Evolutionary conservation across 495 filamentous ascomycete species (phyloP).

Genomic region (Annulohypoxylon stygium): DNA sequence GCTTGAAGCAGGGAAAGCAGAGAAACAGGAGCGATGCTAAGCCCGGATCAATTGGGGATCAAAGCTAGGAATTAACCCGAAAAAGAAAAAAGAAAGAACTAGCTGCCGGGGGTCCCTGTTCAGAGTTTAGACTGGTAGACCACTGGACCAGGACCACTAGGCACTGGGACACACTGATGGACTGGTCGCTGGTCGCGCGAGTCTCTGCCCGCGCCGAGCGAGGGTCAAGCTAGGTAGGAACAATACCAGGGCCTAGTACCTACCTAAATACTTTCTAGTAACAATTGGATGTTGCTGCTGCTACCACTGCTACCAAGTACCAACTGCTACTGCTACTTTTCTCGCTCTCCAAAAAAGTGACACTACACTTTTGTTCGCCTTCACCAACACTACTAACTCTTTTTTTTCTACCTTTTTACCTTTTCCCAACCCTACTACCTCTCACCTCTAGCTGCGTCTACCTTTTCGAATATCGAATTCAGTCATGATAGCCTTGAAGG

Average conservation of each 20-base stretch:
- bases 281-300: slow-evolving; percentile 38
- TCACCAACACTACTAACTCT: slow-evolving; percentile 33
- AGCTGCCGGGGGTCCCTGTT: slow-evolving; percentile 32
- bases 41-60: slow-evolving; percentile 44
- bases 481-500: slow-evolving; percentile 49
- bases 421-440: slow-evolving; percentile 36
- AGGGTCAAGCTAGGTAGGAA: slow-evolving; percentile 35
- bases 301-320: background rate
- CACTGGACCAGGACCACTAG: background rate
- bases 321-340: slow-evolving; percentile 29
- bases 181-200: slow-evolving; percentile 43
- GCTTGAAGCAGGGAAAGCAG: background rate
- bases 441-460: slow-evolving; percentile 19
- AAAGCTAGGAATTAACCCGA: slow-evolving; percentile 39
- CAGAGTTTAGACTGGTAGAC: slow-evolving; percentile 8
- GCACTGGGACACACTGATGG: background rate
- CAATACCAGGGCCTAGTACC: slow-evolving; percentile 40
- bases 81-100: slow-evolving; percentile 23
- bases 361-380: slow-evolving; percentile 48
- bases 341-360: slow-evolving; percentile 46
- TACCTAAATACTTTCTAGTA: slow-evolving; percentile 35
- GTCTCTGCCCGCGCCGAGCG: slow-evolving; percentile 48
- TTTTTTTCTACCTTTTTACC: slow-evolving; percentile 3
- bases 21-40: background rate
- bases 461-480: slow-evolving; percentile 40